Conservation (phyloP, 2,329 filamentous ascomycete genomes). For the Zymoseptoria crescenta region DNA sequence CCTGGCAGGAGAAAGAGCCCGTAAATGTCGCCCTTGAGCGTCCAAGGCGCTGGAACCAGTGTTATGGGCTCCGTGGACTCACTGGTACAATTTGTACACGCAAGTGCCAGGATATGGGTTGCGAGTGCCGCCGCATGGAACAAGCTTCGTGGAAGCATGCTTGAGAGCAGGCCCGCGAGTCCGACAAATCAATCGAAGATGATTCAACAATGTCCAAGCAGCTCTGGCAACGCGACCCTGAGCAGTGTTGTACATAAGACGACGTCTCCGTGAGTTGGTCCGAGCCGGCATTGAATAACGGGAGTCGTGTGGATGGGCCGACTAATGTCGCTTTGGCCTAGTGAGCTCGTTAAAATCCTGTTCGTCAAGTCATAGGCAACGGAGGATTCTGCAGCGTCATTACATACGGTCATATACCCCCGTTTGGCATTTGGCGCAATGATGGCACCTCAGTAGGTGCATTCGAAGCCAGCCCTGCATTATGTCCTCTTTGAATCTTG, state of each 20-base stretch:
- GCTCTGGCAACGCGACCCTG: too few relatives aligned
- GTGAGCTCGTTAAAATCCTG: neutral
- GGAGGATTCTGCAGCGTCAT: neutral
- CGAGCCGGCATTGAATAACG: neutral
- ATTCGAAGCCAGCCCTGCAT: neutral
- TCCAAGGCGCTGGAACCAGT: neutral
- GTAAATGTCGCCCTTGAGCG: neutral
- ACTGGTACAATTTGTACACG: neutral
- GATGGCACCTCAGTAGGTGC: neutral
- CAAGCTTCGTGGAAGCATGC: neutral
- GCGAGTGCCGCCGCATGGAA: neutral
- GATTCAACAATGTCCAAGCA: too few relatives aligned
- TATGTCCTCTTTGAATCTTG: too few relatives aligned
- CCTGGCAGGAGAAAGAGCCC: neutral
- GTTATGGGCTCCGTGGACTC: neutral
- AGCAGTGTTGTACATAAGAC: neutral
- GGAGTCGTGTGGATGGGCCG: neutral
- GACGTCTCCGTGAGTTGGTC: neutral
- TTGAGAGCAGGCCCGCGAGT: neutral
- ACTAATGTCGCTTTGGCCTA: neutral
- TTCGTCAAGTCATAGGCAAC: neutral
- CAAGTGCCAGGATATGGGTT: neutral
- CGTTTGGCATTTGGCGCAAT: neutral
- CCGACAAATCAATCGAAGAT: neutral
- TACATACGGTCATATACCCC: neutral